A percentile compares a stretch with the other conserved stretches of the same genome.
phyloP scores from a whole-genome alignment of 306 rosid genomes.

The Prunus salicina region DNA sequence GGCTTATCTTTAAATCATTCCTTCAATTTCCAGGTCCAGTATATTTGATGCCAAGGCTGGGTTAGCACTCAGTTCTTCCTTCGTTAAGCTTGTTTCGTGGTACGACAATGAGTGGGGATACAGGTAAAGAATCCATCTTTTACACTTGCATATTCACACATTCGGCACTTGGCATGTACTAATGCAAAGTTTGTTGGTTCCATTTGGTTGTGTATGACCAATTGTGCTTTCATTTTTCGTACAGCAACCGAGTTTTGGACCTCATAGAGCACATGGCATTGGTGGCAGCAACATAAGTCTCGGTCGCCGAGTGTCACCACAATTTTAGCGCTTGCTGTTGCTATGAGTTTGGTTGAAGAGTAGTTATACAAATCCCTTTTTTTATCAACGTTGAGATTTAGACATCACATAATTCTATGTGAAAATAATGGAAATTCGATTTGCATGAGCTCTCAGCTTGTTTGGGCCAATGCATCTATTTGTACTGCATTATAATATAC shows the following conservation, averaged over 20 bases:
- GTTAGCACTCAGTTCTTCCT: conserved; percentile 71
- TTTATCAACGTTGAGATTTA: background rate
- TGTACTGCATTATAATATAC: background rate
- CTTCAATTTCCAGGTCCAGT: conserved; percentile 64
- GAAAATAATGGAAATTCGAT: conserved; percentile 17
- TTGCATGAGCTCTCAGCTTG: conserved; percentile 3
- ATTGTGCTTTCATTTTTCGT: background rate
- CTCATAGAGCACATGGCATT: conserved; percentile 94
- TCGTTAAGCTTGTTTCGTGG: conserved; percentile 89
- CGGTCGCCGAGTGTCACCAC: background rate
- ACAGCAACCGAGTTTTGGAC: conserved; percentile 95
- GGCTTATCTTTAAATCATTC: background rate
- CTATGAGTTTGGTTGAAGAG: conserved; percentile 14
- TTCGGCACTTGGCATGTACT: background rate
- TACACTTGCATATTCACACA: background rate
- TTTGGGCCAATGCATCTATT: background rate
- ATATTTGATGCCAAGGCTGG: conserved; percentile 98
- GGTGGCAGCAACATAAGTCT: conserved; percentile 51
- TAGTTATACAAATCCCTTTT: conserved; percentile 16
- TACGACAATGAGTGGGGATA: conserved; percentile 99
- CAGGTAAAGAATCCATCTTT: conserved; percentile 49
- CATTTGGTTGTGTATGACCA: background rate
- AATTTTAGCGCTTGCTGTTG: conserved; percentile 16
- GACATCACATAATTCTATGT: background rate
- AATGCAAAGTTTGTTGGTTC: background rate